These are phyloP conservation scores for Salvia sclarea DNA, from an alignment of 305 asterid genomes.

Conservation along the genomic window DNA sequence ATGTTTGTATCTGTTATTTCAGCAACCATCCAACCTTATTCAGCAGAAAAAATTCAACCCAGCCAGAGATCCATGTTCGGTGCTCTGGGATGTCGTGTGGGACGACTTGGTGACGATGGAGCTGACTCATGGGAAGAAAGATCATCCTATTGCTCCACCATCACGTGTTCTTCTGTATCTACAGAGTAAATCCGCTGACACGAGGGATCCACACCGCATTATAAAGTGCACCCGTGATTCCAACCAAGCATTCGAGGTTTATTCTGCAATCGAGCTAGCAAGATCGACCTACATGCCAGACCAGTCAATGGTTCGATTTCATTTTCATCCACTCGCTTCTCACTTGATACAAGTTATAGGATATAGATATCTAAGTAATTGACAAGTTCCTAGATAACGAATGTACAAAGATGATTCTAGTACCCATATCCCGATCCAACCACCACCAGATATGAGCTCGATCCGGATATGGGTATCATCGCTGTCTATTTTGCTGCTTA, in stretches of 20 bases:
- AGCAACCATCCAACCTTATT: slow-evolving; percentile 91
- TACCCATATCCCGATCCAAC: neutral
- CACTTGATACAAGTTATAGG: neutral
- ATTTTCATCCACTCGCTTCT: slow-evolving; percentile 18
- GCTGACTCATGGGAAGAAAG: slow-evolving; percentile 84
- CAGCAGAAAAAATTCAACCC: slow-evolving; percentile 93
- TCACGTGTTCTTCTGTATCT: slow-evolving; percentile 75
- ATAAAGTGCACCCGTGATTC: slow-evolving; percentile 80
- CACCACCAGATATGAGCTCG: neutral
- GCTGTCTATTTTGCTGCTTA: neutral
- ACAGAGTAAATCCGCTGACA: slow-evolving; percentile 62
- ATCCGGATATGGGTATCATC: neutral
- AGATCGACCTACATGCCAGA: slow-evolving; percentile 68
- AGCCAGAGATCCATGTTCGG: slow-evolving; percentile 96
- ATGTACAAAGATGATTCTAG: neutral
- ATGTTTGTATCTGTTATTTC: slow-evolving; percentile 37
- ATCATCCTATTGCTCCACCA: slow-evolving; percentile 73
- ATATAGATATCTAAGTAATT: neutral
- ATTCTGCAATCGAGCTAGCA: slow-evolving; percentile 83
- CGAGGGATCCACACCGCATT: slow-evolving; percentile 76
- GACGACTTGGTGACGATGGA: slow-evolving; percentile 85
- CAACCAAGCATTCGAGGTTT: slow-evolving; percentile 80
- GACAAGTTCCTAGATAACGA: neutral
- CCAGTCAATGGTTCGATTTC: slow-evolving; percentile 58
- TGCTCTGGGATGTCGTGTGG: slow-evolving; percentile 91